Evolutionary conservation across 768 basidiomycete genomes (phyloP), one percentile per base, ranked within the genome.

Genomic region (Tulasnella sp.): DNA sequence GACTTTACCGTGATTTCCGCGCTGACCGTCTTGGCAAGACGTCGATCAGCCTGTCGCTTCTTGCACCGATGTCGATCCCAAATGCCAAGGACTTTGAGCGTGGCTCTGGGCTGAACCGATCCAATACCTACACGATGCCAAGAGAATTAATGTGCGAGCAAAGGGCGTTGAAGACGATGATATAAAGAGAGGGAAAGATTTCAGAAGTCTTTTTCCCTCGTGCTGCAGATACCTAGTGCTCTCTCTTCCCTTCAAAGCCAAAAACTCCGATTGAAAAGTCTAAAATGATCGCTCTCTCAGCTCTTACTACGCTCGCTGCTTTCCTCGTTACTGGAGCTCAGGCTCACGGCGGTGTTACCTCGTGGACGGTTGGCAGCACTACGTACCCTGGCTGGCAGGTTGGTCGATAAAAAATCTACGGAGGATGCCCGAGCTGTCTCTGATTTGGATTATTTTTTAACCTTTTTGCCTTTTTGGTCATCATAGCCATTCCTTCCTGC

Each of bases 271-370:
- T n/a, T n/a, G n/a, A n/a, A 62, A 62, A 62, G 36, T 34, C n/a
- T 27, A 62, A 74, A 46, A 77, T 77, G 76, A 36, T 77, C 21
- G 38, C 76, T 39, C 18, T 62, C 36, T 27, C 34, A 21, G 58
- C 34, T 39, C 78, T 79, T 73, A 68, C 46, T 5, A n/a, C 68
- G 14, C 78, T 79, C 44, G 78, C 72, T 21, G 78, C 78, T 7
- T 74, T 31, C 31, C 40, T 79, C 68, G 72, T 44, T 21, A 5
- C 78, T 27, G 78, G 46, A 27, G 40, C 78, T 40, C 58, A 62
- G 58, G 80, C 48, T 27, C 80, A 81, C 38, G 80, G 79, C n/a
- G 80, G 79, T 62, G 80, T 81, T 58, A 79, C 56, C 14, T 56
- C 39, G 14, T 79, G 62, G 34, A 52, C 24, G 34, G 71, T 81